Percentiles rank a stretch among this genome's conserved stretches.
Evolutionary conservation across 1,284 basidiomycete genomes (phyloP).

Genomic region (Rhizoctonia solani): DNA sequence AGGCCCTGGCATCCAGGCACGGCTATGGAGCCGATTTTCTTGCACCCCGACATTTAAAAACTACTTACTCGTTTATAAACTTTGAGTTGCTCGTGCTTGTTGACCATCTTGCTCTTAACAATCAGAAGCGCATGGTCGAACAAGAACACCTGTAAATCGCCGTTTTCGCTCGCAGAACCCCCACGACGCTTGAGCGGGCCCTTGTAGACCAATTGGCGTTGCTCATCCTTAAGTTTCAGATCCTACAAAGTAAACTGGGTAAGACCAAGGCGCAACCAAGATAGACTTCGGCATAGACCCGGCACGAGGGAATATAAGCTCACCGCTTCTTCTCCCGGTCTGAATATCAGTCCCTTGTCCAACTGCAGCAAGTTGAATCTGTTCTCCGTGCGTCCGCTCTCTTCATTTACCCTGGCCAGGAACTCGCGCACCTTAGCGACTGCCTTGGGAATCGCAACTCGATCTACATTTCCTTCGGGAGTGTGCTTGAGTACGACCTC

Average conservation of each 20-base stretch:
- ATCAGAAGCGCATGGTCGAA: conserved; percentile 97
- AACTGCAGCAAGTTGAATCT: conserved; percentile 90
- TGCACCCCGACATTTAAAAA: no score
- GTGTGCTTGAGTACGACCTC: conserved; percentile 95
- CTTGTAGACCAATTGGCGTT: conserved; percentile 91
- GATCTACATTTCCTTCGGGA: conserved; percentile 88
- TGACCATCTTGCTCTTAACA: conserved; percentile 75
- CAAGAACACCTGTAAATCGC: conserved; percentile 91
- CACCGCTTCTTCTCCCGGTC: conserved; percentile 82
- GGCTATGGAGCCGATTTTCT: no score
- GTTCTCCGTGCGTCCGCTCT: conserved; percentile 91
- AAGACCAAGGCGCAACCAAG: background rate
- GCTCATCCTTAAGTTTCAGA: conserved; percentile 82
- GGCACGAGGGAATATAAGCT: no score
- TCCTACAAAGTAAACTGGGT: conserved; percentile 56
- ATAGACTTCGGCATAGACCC: no score
- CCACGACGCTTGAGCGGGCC: conserved; percentile 93
- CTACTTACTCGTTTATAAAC: conserved; percentile 91
- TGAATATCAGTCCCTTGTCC: conserved; percentile 85
- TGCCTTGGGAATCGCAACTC: conserved; percentile 76
- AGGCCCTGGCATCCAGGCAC: no score
- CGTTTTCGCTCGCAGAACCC: conserved; percentile 69
- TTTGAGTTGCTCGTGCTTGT: conserved; percentile 90
- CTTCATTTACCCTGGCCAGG: conserved; percentile 86
- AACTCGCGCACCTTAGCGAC: conserved; percentile 83